Evolutionary conservation across 2,329 filamentous ascomycete species (phyloP).

Genomic region (Trichoderma harzianum): DNA sequence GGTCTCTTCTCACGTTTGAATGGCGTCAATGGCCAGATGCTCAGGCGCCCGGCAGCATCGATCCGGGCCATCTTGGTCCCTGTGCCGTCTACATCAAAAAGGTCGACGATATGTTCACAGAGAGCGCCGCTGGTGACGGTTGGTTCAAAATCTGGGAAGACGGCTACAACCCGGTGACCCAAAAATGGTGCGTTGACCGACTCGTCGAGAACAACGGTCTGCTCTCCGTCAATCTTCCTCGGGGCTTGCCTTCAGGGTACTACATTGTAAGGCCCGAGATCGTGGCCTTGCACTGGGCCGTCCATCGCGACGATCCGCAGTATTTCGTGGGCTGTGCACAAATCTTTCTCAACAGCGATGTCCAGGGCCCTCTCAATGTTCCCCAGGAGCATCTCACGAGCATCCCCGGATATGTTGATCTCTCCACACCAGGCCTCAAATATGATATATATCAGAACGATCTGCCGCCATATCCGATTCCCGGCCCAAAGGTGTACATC

Average conservation of each 20-base stretch:
- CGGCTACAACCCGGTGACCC: slow-evolving; percentile 54
- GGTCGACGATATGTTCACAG: slow-evolving; percentile 52
- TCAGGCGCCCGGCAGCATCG: slow-evolving; percentile 53
- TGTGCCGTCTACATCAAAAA: slow-evolving; percentile 73
- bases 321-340: slow-evolving; percentile 73
- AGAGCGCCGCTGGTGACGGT: slow-evolving; percentile 57
- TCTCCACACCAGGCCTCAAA: slow-evolving; percentile 51
- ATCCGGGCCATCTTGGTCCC: slow-evolving; percentile 61
- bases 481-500: slow-evolving; percentile 50
- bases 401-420: slow-evolving; percentile 53
- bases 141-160: slow-evolving; percentile 79
- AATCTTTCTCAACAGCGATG: slow-evolving; percentile 55
- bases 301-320: slow-evolving; percentile 56
- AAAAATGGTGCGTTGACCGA: slow-evolving; percentile 68
- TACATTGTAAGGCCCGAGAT: slow-evolving; percentile 72
- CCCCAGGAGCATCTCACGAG: slow-evolving; percentile 42
- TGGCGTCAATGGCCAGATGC: slow-evolving; percentile 61
- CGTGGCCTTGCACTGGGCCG: slow-evolving; percentile 63
- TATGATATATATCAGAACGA: slow-evolving; percentile 62
- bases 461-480: slow-evolving; percentile 50
- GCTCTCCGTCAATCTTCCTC: slow-evolving; percentile 60
- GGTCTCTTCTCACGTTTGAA: slow-evolving; percentile 61
- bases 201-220: slow-evolving; percentile 63
- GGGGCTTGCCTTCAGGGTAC: slow-evolving; percentile 59
- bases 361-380: slow-evolving; percentile 44